Conservation (phyloP, 768 basidiomycete genomes). For the Lentinus tigrinus region DNA sequence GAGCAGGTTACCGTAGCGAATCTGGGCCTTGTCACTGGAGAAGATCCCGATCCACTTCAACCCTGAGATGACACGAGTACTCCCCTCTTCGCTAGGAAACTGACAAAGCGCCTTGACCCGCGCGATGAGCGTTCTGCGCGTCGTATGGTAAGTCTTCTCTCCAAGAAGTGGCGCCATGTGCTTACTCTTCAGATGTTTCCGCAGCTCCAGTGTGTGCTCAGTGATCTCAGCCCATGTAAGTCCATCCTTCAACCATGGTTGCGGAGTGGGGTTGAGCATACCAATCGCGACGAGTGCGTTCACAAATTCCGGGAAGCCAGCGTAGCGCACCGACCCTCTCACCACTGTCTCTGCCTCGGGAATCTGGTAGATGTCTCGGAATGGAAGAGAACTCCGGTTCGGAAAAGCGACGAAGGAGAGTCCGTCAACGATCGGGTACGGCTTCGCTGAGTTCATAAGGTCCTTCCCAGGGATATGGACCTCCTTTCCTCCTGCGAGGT, state of each 20-base stretch:
- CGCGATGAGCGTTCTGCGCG: constrained; percentile 61
- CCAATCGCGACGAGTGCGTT: constrained; percentile 82
- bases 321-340: constrained; percentile 91
- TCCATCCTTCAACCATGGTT: constrained; percentile 75
- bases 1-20: constrained; percentile 75
- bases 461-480: constrained; percentile 73
- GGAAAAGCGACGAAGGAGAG: constrained; percentile 97
- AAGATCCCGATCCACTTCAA: constrained; percentile 93
- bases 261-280: constrained; percentile 72
- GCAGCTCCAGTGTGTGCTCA: constrained; percentile 71
- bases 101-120: constrained; percentile 67
- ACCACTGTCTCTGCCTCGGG: constrained; percentile 92
- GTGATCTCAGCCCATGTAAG: constrained; percentile 85
- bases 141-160: not conserved
- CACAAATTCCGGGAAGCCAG: constrained; percentile 96
- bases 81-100: constrained; percentile 73
- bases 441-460: constrained; percentile 87
- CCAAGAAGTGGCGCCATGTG: not conserved
- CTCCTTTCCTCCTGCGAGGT: constrained; percentile 63
- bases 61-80: constrained; percentile 82
- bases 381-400: constrained; percentile 90
- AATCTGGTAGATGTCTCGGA: constrained; percentile 89
- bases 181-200: constrained; percentile 66
- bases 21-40: constrained; percentile 60
- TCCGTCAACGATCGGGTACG: constrained; percentile 93